Percentiles rank a stretch among this genome's conserved stretches.
Conservation (phyloP, 2,329 filamentous ascomycete genomes). For the Amylocarpus encephaloides region DNA sequence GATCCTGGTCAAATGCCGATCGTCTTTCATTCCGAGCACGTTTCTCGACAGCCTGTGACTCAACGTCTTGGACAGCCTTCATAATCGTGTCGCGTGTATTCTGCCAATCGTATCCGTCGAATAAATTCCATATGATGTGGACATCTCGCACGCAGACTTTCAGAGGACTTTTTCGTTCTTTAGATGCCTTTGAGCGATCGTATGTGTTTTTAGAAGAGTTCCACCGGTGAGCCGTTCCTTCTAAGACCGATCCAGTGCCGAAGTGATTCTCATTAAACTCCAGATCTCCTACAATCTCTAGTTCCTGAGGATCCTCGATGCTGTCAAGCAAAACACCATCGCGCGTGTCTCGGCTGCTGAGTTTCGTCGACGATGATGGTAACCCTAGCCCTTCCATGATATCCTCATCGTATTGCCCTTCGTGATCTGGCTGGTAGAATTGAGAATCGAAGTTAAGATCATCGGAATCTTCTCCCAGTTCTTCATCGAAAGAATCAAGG, state of each 20-base stretch:
- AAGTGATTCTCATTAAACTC: slow-evolving; percentile 77
- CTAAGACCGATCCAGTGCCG: slow-evolving; percentile 51
- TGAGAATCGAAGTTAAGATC: slow-evolving; percentile 39
- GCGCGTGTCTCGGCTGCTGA: slow-evolving; percentile 35
- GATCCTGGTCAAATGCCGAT: slow-evolving; percentile 53
- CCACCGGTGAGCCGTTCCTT: slow-evolving; percentile 71
- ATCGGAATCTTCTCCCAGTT: slow-evolving; percentile 33
- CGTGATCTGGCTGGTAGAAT: slow-evolving; percentile 39
- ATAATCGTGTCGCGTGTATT: slow-evolving; percentile 79
- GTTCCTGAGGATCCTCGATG: slow-evolving; percentile 37
- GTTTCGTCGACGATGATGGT: slow-evolving; percentile 23
- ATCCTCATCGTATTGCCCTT: slow-evolving; percentile 24
- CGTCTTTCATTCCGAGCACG: slow-evolving; percentile 52
- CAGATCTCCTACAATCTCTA: slow-evolving; percentile 47
- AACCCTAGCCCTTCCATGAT: slow-evolving; percentile 33
- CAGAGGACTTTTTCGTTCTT: slow-evolving; percentile 62
- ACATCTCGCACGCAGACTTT: slow-evolving; percentile 76
- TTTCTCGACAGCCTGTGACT: slow-evolving; percentile 73
- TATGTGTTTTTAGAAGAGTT: slow-evolving; percentile 72
- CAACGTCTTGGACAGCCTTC: slow-evolving; percentile 82
- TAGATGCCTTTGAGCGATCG: slow-evolving; percentile 54
- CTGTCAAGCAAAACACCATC: slow-evolving; percentile 42
- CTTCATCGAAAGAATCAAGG: slow-evolving; percentile 42
- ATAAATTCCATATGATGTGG: slow-evolving; percentile 94
- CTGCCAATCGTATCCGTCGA: slow-evolving; percentile 96